phyloP scores from a whole-genome alignment of 2,329 filamentous ascomycete genomes.

The Fusarium tjaetaba region DNA sequence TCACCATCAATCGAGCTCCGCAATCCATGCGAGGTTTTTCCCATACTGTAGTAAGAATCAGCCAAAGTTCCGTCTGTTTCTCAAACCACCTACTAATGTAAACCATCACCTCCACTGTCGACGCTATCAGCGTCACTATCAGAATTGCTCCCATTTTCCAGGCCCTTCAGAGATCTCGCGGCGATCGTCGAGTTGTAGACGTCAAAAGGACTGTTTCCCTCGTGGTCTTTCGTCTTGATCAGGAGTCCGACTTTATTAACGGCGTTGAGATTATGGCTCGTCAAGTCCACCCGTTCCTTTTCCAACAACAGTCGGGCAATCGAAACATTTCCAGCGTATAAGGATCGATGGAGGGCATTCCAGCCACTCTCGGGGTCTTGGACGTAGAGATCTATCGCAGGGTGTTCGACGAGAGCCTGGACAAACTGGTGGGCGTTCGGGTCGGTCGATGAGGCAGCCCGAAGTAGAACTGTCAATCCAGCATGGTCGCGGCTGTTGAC shows the following conservation, averaged over 20 bases:
- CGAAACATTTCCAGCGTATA: slow-evolving; percentile 89
- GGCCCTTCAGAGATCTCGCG: slow-evolving; percentile 71
- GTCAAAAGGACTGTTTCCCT: slow-evolving; percentile 94
- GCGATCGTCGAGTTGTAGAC: slow-evolving; percentile 89
- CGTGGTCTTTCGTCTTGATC: slow-evolving; percentile 94
- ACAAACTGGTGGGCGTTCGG: slow-evolving; percentile 79
- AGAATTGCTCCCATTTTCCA: slow-evolving; percentile 57
- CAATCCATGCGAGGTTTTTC: slow-evolving; percentile 27
- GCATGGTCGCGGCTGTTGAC: slow-evolving; percentile 85
- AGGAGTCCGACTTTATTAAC: slow-evolving; percentile 75
- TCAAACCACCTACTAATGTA: slow-evolving; percentile 44
- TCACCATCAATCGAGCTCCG: slow-evolving; percentile 64
- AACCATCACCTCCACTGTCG: slow-evolving; percentile 50
- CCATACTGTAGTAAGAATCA: slow-evolving; percentile 31
- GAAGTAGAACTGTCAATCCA: slow-evolving; percentile 85
- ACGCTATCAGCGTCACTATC: slow-evolving; percentile 67
- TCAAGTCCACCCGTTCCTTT: slow-evolving; percentile 75
- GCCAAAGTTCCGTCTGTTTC: slow-evolving; percentile 17
- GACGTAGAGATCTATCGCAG: slow-evolving; percentile 82
- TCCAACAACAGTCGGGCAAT: slow-evolving; percentile 85
- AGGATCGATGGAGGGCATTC: slow-evolving; percentile 90
- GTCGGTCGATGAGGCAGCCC: slow-evolving; percentile 80
- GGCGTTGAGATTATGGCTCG: slow-evolving; percentile 67
- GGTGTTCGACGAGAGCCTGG: slow-evolving; percentile 81
- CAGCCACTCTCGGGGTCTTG: slow-evolving; percentile 94